These are phyloP conservation scores for Edaphochlamys debaryana DNA, from an alignment of 139 green algal species.

Conservation along the genomic window DNA sequence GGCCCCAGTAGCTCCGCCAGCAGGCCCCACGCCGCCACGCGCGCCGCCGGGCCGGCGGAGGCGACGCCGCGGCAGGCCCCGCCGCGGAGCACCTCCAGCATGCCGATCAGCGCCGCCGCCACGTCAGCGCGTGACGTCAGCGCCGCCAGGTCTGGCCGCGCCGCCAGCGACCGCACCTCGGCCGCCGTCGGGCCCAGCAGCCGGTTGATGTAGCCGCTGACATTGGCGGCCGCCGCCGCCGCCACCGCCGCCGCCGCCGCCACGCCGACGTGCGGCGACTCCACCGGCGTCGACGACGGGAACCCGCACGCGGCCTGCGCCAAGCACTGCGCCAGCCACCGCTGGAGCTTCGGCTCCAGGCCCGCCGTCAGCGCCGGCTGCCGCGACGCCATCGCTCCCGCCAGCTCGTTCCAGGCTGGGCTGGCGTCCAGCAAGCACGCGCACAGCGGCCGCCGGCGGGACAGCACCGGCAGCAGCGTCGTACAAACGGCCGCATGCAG, in stretches of 20 bases:
- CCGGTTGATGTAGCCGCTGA: slow-evolving; percentile 31
- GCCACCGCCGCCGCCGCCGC: no score
- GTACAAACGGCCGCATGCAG: slow-evolving; percentile 63
- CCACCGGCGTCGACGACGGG: no score
- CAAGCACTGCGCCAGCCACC: slow-evolving; percentile 44
- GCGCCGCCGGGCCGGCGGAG: neutral
- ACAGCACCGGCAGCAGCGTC: slow-evolving; percentile 68
- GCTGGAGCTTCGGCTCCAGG: slow-evolving; percentile 59
- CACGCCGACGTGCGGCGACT: no score
- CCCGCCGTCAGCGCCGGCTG: slow-evolving; percentile 32
- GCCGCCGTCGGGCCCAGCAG: slow-evolving; percentile 38
- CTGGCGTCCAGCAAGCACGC: slow-evolving; percentile 46
- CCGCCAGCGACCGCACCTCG: slow-evolving; percentile 46
- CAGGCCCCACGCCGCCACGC: slow-evolving; percentile 21
- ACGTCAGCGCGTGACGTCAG: neutral
- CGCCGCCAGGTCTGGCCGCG: slow-evolving; percentile 1
- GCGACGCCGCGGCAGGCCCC: slow-evolving; percentile 12
- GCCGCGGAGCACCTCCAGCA: slow-evolving; percentile 80
- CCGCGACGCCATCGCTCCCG: slow-evolving; percentile 47
- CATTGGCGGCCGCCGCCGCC: no score
- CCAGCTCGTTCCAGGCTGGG: slow-evolving; percentile 67
- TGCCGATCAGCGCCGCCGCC: slow-evolving; percentile 48
- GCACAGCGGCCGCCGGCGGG: slow-evolving; percentile 54
- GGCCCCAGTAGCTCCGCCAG: slow-evolving; percentile 51
- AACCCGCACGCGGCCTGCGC: slow-evolving; percentile 12